A percentile compares a stretch with the other conserved stretches of the same genome.
Conservation (phyloP, 352 stramenopile genomes). For the Pythium volutum region DNA sequence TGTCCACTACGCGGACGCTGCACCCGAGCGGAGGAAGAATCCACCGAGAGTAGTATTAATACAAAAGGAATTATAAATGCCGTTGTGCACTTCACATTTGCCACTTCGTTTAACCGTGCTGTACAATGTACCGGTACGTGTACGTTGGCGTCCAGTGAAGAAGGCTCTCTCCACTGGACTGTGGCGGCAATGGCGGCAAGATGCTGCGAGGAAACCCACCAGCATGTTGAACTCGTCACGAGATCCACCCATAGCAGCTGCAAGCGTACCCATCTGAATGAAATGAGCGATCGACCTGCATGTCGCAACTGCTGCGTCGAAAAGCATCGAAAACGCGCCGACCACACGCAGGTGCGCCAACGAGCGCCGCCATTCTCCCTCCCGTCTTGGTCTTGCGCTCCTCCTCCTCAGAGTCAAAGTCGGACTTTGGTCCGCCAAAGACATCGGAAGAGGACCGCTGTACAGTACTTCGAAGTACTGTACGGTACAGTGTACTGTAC, state of each 20-base stretch:
- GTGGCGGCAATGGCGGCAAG: too few relatives aligned
- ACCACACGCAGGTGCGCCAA: background rate
- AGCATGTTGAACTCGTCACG: too few relatives aligned
- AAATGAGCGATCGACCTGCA: too few relatives aligned
- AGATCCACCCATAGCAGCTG: too few relatives aligned
- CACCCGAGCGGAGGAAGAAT: background rate
- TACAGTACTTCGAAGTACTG: background rate
- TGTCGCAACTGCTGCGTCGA: background rate
- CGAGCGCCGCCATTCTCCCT: background rate
- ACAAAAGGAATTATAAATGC: background rate
- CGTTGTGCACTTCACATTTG: too few relatives aligned
- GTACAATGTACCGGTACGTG: too few relatives aligned
- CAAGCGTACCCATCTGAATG: too few relatives aligned
- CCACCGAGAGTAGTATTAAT: background rate
- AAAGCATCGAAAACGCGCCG: background rate
- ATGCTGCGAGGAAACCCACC: too few relatives aligned
- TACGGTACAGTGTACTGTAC: background rate
- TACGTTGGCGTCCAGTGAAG: too few relatives aligned
- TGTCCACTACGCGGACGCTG: background rate
- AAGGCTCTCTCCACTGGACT: too few relatives aligned
- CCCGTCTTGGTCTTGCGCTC: background rate
- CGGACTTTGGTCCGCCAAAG: background rate
- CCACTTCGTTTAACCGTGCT: too few relatives aligned
- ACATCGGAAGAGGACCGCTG: background rate
- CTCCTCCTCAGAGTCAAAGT: background rate